These are phyloP conservation scores for Xylaria sp. DNA, from an alignment of 2,329 filamentous ascomycete genomes.

Conservation along the genomic window DNA sequence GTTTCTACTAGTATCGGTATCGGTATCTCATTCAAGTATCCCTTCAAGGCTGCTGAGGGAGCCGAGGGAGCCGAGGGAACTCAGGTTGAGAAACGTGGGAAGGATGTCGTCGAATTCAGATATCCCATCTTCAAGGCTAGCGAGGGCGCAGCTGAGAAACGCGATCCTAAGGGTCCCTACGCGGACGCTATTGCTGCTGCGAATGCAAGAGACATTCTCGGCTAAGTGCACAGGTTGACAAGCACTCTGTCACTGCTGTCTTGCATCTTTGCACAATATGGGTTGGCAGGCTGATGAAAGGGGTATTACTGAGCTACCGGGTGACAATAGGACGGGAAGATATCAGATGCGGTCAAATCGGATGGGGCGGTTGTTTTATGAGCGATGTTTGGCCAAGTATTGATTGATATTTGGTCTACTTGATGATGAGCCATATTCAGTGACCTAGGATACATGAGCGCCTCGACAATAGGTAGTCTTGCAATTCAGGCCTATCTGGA, in stretches of 20 bases:
- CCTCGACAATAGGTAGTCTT: neutral
- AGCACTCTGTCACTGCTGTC: neutral
- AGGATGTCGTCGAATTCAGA: neutral
- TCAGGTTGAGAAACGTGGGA: neutral
- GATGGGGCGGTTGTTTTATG: neutral
- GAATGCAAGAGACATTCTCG: neutral
- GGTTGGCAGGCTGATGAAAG: neutral
- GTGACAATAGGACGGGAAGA: neutral
- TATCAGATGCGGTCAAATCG: neutral
- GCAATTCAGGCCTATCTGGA: neutral
- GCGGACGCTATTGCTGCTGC: slow-evolving; percentile 6
- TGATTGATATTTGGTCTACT: neutral
- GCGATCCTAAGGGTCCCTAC: neutral
- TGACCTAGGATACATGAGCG: neutral
- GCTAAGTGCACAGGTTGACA: neutral
- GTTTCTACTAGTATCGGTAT: too few species aligned
- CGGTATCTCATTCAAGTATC: too few species aligned
- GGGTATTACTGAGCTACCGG: neutral
- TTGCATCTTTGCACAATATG: neutral
- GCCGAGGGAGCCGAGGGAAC: neutral
- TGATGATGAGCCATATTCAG: neutral
- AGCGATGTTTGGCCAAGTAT: neutral
- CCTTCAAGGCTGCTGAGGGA: neutral
- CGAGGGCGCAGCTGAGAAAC: neutral
- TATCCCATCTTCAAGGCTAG: neutral